phyloP scores from a whole-genome alignment of 176 grass and related monocot genomes.

The Phoenix roebelenii region DNA sequence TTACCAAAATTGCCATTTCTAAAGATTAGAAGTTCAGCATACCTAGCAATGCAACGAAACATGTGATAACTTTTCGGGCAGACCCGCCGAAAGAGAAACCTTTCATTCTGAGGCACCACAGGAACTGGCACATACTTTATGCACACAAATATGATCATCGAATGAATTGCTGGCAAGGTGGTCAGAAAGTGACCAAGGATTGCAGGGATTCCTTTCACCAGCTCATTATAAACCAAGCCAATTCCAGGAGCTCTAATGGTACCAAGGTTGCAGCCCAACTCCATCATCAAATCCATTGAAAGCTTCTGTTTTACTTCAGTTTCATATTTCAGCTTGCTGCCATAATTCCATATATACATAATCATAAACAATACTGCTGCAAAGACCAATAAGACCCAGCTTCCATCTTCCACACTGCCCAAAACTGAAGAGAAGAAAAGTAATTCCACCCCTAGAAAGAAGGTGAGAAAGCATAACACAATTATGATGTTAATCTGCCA shows the following conservation, averaged over 20 bases:
- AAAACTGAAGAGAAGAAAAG: conserved; percentile 93
- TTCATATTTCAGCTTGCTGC: conserved; percentile 90
- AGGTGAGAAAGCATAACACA: conserved; percentile 59
- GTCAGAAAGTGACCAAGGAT: conserved; percentile 91
- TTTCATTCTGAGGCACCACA: conserved; percentile 86
- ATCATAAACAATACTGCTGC: conserved; percentile 66
- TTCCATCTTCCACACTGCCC: conserved; percentile 70
- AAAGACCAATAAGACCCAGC: conserved; percentile 89
- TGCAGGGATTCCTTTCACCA: conserved; percentile 84
- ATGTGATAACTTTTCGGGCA: conserved; percentile 90
- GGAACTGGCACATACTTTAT: conserved; percentile 97
- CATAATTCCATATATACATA: conserved; percentile 98
- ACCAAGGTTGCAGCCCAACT: conserved; percentile 84
- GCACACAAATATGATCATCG: conserved; percentile 98
- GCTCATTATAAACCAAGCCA: conserved; percentile 93
- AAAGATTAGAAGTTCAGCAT: conserved; percentile 5
- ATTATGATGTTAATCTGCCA: conserved; percentile 94
- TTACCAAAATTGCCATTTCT: not conserved
- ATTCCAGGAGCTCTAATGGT: conserved; percentile 93
- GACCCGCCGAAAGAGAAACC: conserved; percentile 91
- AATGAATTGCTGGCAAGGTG: conserved; percentile 93
- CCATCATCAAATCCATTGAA: conserved; percentile 67
- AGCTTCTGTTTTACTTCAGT: conserved; percentile 97
- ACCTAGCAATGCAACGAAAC: conserved; percentile 98
- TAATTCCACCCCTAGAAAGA: conserved; percentile 84